Base-by-base conservation (phyloP, 345 rosid genomes). In the Moricandia arvensis region DNA sequence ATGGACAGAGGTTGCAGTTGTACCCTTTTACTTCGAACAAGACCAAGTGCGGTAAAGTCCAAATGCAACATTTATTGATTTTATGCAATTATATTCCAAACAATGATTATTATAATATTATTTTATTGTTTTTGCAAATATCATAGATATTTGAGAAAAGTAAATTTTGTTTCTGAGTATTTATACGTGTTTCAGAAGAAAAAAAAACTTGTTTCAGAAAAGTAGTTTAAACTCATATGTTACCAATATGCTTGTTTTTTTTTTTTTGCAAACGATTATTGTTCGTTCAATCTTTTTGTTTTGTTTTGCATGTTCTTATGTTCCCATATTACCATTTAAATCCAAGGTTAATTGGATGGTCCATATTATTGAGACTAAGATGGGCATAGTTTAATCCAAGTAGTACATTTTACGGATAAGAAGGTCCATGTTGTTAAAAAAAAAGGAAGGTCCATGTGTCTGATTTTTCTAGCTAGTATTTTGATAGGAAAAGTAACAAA, bases 331-430 rank as follows among this genome's bases (percentile, higher is more conserved):
- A 59, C 35, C 62, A 58, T 6, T 12, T 11, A 7, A 12, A 7
- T 35, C n/a, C 18, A n/a, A 29, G 49, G 45, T 43, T 43, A 27
- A 27, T 27, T 16, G 66, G 29, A 6, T 69, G 27, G 29, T 57
- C 27, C 21, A n/a, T 37, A 38, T 15, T 6, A 15, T 8, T 37
- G 59, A 34, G 27, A 26, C 41, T 37, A 58, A 57, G 11, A 58
- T 16, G 58, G 12, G 34, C 3, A 16, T 54, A 7, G 29, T 59
- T n/a, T 38, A 59, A 10, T 58, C 74, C 31, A 59, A 59, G 13
- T 70, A 43, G 27, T 17, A 43, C 29, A 30, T 10, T 41, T 59
- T 21, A 29, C 17, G 74, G 66, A 71, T 71, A 59, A 59, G 29
- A 71, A 59, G 8, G 31, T 4, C 59, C 43, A 71, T 59, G 58